Base-by-base conservation (phyloP, 2,329 filamentous ascomycete species). In the Penicillium sclerotiorum region DNA sequence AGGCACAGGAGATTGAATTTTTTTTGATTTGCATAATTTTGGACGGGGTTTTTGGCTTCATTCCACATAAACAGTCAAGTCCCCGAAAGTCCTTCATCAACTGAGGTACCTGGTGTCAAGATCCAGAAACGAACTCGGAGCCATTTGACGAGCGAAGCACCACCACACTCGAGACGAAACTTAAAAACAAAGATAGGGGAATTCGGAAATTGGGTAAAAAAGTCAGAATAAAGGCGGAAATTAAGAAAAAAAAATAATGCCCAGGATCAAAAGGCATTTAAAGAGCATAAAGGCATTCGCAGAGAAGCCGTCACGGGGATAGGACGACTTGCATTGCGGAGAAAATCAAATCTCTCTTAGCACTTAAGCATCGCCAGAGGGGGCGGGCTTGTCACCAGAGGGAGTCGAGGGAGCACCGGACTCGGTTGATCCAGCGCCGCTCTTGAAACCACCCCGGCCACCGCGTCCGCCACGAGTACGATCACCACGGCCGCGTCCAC, bases 361-460 rank as follows among this genome's bases (percentile, higher is more conserved):
- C 39, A 25, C 48, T 64, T 53, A 71, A 44, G 66, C 65, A 35
- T 71, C 68, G 17, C 62, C 64, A 33, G 67, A 65, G 7, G 68
- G 59, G 12, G 59, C 58, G 20, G 68, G 65, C 60, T 73, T 73
- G 49, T 70, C 64, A 37, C 65, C 64, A 11, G 63, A 64, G 3
- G 69, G 62, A 32, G 63, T 63, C 21, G 64, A 55, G 17, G 60
- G 56, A 27, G 63, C 60, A 46, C 65, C 53, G 15, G 68, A 70
- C 35, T 72, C 69, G 17, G 62, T 60, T 5, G 56, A 52, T 3
- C 52, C 55, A 8, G 56, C 79, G 21, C 77, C 79, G 40, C 85
- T 80, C 48, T 82, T 84, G 64, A 76, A 76, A 28, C 81, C 81
- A 49, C 82, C 79, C 32, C 84, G 78, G 47, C 84, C 79, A 52